Percentiles rank a stretch among this genome's conserved stretches.
phyloP scores from a whole-genome alignment of 1,139 yeast species.

The Diutina pseudorugosa region DNA sequence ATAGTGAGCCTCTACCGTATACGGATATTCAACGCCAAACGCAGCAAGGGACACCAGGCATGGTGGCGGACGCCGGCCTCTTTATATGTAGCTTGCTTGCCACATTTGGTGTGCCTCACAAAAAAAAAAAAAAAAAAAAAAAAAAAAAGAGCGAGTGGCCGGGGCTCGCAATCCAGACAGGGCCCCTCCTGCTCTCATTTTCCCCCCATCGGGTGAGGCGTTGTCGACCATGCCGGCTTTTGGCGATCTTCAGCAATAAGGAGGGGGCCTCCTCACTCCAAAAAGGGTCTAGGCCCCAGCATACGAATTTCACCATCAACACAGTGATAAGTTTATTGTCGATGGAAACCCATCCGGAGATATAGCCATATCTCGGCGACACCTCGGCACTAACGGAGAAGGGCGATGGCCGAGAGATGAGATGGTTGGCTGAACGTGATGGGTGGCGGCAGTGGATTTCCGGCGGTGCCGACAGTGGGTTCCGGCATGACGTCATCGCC shows the following conservation, averaged over 20 bases:
- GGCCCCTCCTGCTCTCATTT: not conserved
- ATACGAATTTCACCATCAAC: not conserved
- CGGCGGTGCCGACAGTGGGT: not conserved
- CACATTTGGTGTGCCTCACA: slow-evolving; percentile 1
- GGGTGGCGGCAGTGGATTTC: not conserved
- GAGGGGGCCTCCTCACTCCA: not conserved
- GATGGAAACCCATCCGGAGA: too few relatives aligned
- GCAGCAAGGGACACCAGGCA: not conserved
- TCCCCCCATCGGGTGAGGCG: not conserved
- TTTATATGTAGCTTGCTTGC: not conserved
- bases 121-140: not conserved
- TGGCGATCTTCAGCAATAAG: not conserved
- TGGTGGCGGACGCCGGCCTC: not conserved
- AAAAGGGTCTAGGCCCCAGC: not conserved
- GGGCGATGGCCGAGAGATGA: not conserved
- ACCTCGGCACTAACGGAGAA: not conserved
- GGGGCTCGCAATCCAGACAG: not conserved
- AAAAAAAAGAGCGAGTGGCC: not conserved
- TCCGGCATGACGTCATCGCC: not conserved
- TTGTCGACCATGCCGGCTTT: not conserved
- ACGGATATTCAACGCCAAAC: not conserved
- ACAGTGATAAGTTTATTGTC: too few relatives aligned
- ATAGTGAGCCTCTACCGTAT: not conserved
- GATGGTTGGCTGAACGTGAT: not conserved
- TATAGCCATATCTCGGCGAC: not conserved